phyloP scores from a whole-genome alignment of 192 early-diverging fungal genomes.

The Backusella psychrophila region DNA sequence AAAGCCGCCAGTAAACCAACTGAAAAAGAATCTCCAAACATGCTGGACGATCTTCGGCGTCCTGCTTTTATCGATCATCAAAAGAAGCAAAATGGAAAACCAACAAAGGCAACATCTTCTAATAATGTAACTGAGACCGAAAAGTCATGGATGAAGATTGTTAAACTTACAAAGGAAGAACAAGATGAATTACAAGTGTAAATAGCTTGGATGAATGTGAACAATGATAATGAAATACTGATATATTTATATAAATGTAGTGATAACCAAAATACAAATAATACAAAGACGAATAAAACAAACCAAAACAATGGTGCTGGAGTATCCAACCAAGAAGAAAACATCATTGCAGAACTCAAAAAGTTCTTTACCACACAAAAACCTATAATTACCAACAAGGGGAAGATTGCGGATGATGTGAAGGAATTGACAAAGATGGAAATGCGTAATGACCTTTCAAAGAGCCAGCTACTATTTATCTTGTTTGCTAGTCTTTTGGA shows the following conservation, averaged over 20 bases:
- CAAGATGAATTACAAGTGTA: slow-evolving; percentile 45
- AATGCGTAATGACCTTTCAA: slow-evolving; percentile 79
- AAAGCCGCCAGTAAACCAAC: neutral
- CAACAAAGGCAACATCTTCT: neutral
- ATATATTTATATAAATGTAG: neutral
- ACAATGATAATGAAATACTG: neutral
- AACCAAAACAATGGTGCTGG: neutral
- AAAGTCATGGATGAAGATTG: slow-evolving; percentile 62
- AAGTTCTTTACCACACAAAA: slow-evolving; percentile 39
- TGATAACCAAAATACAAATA: neutral
- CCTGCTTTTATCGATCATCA: neutral
- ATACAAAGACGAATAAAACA: neutral
- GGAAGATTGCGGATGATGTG: slow-evolving; percentile 53
- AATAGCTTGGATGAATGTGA: neutral
- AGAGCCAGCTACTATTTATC: slow-evolving; percentile 72
- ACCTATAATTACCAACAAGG: slow-evolving; percentile 17
- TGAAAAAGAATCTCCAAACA: neutral
- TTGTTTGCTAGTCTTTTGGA: slow-evolving; percentile 61
- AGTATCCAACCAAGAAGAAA: slow-evolving; percentile 39
- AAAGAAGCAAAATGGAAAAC: neutral
- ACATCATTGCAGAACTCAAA: slow-evolving; percentile 53
- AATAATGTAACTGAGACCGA: slow-evolving; percentile 23
- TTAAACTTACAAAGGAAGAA: slow-evolving; percentile 60
- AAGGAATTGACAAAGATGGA: slow-evolving; percentile 84
- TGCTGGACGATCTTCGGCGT: neutral